Conservation (phyloP, 306 rosid genomes). For the Cyamopsis tetragonoloba region DNA sequence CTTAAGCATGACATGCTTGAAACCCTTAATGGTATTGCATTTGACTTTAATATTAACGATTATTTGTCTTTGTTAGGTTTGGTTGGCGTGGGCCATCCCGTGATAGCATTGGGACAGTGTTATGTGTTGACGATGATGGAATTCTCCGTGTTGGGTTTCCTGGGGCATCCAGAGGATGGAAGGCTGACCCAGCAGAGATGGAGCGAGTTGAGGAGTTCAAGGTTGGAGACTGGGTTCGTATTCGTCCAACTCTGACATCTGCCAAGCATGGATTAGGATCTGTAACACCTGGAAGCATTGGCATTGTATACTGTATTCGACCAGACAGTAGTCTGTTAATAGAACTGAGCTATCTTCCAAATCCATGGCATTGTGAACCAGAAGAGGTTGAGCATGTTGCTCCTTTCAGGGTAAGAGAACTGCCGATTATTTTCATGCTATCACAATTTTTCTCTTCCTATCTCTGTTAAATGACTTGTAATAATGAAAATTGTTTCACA, state of each 20-base stretch:
- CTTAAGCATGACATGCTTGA: constrained; percentile 4
- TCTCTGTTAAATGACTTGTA: not conserved
- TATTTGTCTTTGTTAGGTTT: constrained; percentile 53
- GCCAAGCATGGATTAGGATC: constrained; percentile 97
- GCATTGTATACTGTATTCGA: constrained; percentile 90
- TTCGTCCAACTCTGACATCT: constrained; percentile 92
- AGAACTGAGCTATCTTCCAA: constrained; percentile 93
- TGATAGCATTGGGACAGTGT: constrained; percentile 94
- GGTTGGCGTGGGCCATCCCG: constrained; percentile 99
- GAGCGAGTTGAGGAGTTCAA: constrained; percentile 97
- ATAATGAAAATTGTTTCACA: constrained; percentile 36
- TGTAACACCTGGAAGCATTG: constrained; percentile 98
- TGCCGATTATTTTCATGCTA: constrained; percentile 2
- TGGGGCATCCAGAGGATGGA: constrained; percentile 99
- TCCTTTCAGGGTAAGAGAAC: constrained; percentile 72
- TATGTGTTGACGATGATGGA: constrained; percentile 97
- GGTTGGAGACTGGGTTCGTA: constrained; percentile 98
- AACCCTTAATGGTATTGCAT: not conserved
- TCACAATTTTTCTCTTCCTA: not conserved
- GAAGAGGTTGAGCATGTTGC: constrained; percentile 95
- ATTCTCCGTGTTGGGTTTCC: constrained; percentile 98
- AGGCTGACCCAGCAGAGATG: constrained; percentile 99
- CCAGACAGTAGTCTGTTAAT: constrained; percentile 92
- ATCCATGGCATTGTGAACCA: constrained; percentile 99
- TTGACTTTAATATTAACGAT: constrained; percentile 14